Evolutionary conservation across 2,329 filamentous ascomycete species (phyloP), one percentile per base, ranked within the genome.

Genomic region (Phyllosticta paracitricarpa): DNA sequence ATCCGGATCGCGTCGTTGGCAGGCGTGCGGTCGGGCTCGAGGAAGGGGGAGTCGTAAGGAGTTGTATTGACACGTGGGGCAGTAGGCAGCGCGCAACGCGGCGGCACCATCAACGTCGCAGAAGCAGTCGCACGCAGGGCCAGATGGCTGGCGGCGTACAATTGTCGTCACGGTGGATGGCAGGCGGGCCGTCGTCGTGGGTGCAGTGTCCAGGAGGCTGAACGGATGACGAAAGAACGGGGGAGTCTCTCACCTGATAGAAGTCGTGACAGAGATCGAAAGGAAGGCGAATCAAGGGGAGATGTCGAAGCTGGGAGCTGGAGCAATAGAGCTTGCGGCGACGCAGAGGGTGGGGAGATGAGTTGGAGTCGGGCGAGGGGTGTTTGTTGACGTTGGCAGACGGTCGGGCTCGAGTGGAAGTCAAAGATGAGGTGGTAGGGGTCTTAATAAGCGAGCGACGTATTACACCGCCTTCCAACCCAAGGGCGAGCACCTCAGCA

Each of bases 41-140:
- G 66, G 66, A 67, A 72, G 68, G 69, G 67, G 68, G 64, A 61
- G 65, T 64, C 64, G 61, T 65, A 66, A 66, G 67, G 64, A 65
- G 59, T 56, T 56, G 61, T 57, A 63, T 63, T 61, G 54, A 25
- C 54, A 61, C 54, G 59, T 61, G 59, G 59, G 59, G 59, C 59
- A 57, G 24, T 28, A 51, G 28, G 25, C 40, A 55, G 54, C 59
- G 59, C 59, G 59, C 55, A 61, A 51, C 33, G 55, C 40, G 51
- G 22, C 51, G 48, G 48, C 51, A 52, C 40, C 48, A 56, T 51
- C 59, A 53, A 54, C 30, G 54, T 28, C 33, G 58, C 53, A 26
- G 26, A 26, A 48, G 59, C 33, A 25, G 54, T 61, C 59, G 59
- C 55, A 35, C 51, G 26, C 55, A 30, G 35, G 55, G 26, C 35